Evolutionary conservation across 78 protist genomes (phyloP).

Genomic region (Dictyostelium brefeldianum): DNA sequence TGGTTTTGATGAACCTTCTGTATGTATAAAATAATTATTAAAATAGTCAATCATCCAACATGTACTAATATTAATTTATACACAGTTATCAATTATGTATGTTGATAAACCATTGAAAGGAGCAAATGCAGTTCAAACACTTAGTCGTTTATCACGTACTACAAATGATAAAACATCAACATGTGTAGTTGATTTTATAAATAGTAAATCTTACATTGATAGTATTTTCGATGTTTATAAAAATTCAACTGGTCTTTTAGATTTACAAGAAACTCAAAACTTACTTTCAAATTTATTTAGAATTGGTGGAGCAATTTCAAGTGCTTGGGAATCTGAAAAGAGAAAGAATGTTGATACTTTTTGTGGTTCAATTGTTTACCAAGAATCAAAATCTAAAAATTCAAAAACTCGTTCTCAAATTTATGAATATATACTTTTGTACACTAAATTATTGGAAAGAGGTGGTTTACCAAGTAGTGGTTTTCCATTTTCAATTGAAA

Average conservation of each 20-base stretch:
- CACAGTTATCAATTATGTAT: slow-evolving; percentile 53
- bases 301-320: slow-evolving; percentile 8
- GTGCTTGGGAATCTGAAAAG: slow-evolving; percentile 2
- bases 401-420: background rate
- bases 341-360: background rate
- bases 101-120: slow-evolving; percentile 76
- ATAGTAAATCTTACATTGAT: slow-evolving; percentile 28
- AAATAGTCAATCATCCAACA: no score
- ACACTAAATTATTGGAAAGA: background rate
- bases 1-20: slow-evolving; percentile 81
- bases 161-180: slow-evolving; percentile 39
- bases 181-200: slow-evolving; percentile 44
- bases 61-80: no score
- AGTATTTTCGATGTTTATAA: slow-evolving; percentile 21
- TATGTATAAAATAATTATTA: background rate
- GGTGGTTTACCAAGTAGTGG: no score
- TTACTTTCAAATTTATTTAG: background rate
- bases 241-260: slow-evolving; percentile 34
- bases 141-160: slow-evolving; percentile 71
- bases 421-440: background rate
- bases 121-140: slow-evolving; percentile 72
- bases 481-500: no score
- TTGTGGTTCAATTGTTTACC: slow-evolving; percentile 2
- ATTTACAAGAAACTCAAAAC: slow-evolving; percentile 22
- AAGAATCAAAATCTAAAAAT: background rate